Conservation (phyloP, 1,284 basidiomycete genomes). For the Ustilago cynodontis region DNA sequence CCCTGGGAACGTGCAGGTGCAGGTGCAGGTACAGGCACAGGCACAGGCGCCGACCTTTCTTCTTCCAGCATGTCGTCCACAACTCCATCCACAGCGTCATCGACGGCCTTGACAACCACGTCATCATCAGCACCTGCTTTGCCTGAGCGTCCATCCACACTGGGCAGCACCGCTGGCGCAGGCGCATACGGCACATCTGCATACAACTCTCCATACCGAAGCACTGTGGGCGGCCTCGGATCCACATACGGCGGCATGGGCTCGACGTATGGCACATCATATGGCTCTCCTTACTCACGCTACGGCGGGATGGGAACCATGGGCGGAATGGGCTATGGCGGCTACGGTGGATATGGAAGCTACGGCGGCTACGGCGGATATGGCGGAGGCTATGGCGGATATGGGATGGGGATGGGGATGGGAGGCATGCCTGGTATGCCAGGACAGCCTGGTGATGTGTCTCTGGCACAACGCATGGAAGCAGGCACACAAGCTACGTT, state of each 20-base stretch:
- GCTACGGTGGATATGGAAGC: constrained; percentile 53
- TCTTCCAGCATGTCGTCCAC: constrained; percentile 31
- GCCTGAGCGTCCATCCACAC: constrained; percentile 65
- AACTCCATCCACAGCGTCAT: constrained; percentile 24
- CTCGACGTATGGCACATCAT: constrained; percentile 58
- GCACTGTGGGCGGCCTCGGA: constrained; percentile 55
- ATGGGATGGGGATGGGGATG: constrained; percentile 57
- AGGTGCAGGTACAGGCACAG: constrained; percentile 55
- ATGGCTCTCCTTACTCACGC: constrained; percentile 65
- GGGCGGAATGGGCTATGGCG: constrained; percentile 48
- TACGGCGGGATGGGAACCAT: constrained; percentile 57
- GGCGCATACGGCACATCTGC: constrained; percentile 42
- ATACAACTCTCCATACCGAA: constrained; percentile 49
- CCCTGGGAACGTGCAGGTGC: constrained; percentile 68
- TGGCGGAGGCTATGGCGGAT: constrained; percentile 51
- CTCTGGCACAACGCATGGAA: constrained; percentile 88
- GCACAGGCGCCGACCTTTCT: constrained; percentile 29
- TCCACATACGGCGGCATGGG: constrained; percentile 64
- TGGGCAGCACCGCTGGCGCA: constrained; percentile 26
- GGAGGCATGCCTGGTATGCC: constrained; percentile 61
- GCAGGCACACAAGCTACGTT: constrained; percentile 92
- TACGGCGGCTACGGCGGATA: constrained; percentile 53
- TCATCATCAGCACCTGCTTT: constrained; percentile 54
- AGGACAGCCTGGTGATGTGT: constrained; percentile 68
- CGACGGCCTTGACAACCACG: constrained; percentile 34